Conservation (phyloP, 169 alveolate species). For the Eimeria falciformis region DNA sequence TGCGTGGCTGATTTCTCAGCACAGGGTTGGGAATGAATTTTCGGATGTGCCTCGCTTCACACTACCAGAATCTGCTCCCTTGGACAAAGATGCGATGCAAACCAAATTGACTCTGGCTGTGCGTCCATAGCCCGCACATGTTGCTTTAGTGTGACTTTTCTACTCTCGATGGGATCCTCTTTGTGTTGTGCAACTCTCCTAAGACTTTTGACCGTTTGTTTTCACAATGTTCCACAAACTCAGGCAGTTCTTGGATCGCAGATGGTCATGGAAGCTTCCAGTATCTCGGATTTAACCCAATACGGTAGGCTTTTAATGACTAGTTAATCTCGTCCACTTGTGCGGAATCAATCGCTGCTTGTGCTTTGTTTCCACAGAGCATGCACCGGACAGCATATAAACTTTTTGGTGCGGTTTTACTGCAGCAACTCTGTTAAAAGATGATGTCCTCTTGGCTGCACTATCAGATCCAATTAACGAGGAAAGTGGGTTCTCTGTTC, state of each 20-base stretch:
- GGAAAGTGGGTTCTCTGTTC: neutral
- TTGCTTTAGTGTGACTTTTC: too few relatives aligned
- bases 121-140: neutral
- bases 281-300: neutral
- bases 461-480: neutral
- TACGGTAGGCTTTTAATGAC: neutral
- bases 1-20: neutral
- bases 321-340: neutral
- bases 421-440: constrained; percentile 17
- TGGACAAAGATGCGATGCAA: neutral
- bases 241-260: constrained; percentile 31
- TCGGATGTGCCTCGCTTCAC: neutral
- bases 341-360: neutral
- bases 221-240: too few relatives aligned
- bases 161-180: too few relatives aligned
- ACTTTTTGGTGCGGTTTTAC: neutral
- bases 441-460: neutral
- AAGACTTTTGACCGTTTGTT: too few relatives aligned
- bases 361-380: too few relatives aligned
- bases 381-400: neutral
- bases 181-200: too few relatives aligned
- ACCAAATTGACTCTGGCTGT: neutral
- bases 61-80: neutral
- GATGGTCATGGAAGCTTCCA: neutral
- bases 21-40: neutral